phyloP scores from a whole-genome alignment of 805 yeast genomes.

The Suhomyces prunicola region DNA sequence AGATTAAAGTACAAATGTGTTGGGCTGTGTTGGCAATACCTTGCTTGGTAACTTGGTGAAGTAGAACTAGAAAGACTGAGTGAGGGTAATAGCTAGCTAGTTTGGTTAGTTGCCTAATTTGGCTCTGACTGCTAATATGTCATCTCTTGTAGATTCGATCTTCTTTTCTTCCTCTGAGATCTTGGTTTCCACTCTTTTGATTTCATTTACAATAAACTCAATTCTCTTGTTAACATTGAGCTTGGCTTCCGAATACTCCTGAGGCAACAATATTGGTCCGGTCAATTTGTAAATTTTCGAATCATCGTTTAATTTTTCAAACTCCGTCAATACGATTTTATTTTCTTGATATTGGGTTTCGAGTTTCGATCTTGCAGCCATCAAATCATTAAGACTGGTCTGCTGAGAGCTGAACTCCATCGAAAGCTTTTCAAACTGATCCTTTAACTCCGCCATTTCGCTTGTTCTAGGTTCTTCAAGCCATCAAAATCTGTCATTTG shows the following conservation, averaged over 20 bases:
- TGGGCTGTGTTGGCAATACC: not conserved
- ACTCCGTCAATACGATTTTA: slow-evolving; percentile 82
- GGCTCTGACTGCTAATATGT: slow-evolving; percentile 47
- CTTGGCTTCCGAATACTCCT: slow-evolving; percentile 78
- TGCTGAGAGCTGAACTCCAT: slow-evolving; percentile 46
- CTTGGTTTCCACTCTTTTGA: slow-evolving; percentile 67
- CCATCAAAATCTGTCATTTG: not conserved
- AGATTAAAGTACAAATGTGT: not conserved
- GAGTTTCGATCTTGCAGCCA: slow-evolving; percentile 75
- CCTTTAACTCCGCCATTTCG: slow-evolving; percentile 2
- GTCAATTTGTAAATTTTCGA: slow-evolving; percentile 83
- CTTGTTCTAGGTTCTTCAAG: not conserved
- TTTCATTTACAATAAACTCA: slow-evolving; percentile 80
- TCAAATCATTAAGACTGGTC: slow-evolving; percentile 47
- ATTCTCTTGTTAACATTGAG: slow-evolving; percentile 83
- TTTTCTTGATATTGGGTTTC: slow-evolving; percentile 96
- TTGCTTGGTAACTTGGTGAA: not conserved
- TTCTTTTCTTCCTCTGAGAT: slow-evolving; percentile 46
- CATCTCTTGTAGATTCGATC: slow-evolving; percentile 58
- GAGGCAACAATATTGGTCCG: slow-evolving; percentile 91
- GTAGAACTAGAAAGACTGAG: not conserved
- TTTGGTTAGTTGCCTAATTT: slow-evolving; percentile 13
- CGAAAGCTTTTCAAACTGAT: slow-evolving; percentile 43
- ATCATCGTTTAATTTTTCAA: slow-evolving; percentile 58
- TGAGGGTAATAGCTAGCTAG: not conserved